Percentiles rank a stretch among this genome's conserved stretches.
Conservation (phyloP, 495 filamentous ascomycete genomes). For the Penicillium chermesinum region DNA sequence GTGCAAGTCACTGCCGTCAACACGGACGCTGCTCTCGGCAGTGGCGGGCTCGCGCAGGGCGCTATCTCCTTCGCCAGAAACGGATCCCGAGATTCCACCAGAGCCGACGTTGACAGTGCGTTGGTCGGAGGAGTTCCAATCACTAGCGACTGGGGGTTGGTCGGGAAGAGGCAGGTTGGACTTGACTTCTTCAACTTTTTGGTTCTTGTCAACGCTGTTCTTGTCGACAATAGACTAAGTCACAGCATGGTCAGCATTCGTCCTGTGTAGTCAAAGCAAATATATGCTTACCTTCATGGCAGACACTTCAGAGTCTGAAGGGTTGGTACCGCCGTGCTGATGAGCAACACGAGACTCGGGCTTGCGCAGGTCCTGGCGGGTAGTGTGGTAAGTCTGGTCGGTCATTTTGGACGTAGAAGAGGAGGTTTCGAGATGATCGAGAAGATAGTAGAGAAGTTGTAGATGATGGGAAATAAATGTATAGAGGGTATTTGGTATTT, state of each 20-base stretch:
- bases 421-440: not conserved
- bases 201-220: conserved; percentile 47
- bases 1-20: conserved; percentile 38
- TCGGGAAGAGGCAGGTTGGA: conserved; percentile 76
- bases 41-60: conserved; percentile 61
- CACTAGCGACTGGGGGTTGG: conserved; percentile 65
- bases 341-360: conserved; percentile 41
- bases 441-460: not conserved
- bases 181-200: conserved; percentile 59
- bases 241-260: not conserved
- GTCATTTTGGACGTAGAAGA: no score
- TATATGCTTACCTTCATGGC: conserved; percentile 36
- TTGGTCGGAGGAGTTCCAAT: conserved; percentile 68
- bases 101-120: conserved; percentile 64
- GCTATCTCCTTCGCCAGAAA: conserved; percentile 50
- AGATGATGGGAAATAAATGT: not conserved
- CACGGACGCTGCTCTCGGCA: conserved; percentile 52
- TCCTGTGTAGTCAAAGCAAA: not conserved
- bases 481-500: not conserved
- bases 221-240: conserved; percentile 48
- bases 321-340: conserved; percentile 35
- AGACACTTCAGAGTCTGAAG: conserved; percentile 45
- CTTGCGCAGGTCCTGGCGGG: conserved; percentile 49
- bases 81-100: conserved; percentile 48
- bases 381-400: conserved; percentile 47